Evolutionary conservation across 345 rosid species (phyloP).

Genomic region (Kandelia obovata): DNA sequence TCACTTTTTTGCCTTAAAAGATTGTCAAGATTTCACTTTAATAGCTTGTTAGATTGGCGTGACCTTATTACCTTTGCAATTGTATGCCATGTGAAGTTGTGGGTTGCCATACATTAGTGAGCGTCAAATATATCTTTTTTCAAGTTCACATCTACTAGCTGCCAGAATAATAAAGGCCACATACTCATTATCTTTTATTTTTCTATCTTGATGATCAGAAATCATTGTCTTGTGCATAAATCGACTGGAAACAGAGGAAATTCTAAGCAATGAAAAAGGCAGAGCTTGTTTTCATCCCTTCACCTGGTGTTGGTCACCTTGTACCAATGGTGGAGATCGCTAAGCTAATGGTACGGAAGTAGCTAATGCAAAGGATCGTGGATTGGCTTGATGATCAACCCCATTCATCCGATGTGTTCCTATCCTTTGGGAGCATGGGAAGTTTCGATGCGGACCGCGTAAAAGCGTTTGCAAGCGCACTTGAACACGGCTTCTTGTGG

Average conservation of each 20-base stretch:
- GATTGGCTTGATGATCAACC: constrained; percentile 62
- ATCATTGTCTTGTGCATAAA: no score
- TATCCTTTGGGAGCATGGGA: constrained; percentile 70
- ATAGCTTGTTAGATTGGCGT: no score
- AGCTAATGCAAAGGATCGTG: constrained; percentile 16
- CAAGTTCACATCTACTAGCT: no score
- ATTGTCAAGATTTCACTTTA: no score
- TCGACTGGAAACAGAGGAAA: not conserved
- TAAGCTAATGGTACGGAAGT: not conserved
- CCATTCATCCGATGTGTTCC: constrained; percentile 43
- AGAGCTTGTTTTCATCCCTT: constrained; percentile 2
- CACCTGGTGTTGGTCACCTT: constrained; percentile 15
- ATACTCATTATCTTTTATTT: no score
- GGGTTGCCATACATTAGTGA: no score
- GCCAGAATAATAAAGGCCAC: no score
- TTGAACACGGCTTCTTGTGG: constrained; percentile 51
- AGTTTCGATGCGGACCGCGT: constrained; percentile 43
- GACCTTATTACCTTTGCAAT: no score
- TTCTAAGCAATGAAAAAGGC: not conserved
- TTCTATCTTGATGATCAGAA: no score
- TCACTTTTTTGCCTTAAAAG: no score
- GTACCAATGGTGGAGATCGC: constrained; percentile 6
- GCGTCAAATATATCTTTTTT: no score
- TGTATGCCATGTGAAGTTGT: no score
- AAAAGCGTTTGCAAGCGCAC: constrained; percentile 41